Percentiles rank a stretch among this genome's conserved stretches.
Conservation (phyloP, 2,329 filamentous ascomycete species). For the Fusarium sacchari region DNA sequence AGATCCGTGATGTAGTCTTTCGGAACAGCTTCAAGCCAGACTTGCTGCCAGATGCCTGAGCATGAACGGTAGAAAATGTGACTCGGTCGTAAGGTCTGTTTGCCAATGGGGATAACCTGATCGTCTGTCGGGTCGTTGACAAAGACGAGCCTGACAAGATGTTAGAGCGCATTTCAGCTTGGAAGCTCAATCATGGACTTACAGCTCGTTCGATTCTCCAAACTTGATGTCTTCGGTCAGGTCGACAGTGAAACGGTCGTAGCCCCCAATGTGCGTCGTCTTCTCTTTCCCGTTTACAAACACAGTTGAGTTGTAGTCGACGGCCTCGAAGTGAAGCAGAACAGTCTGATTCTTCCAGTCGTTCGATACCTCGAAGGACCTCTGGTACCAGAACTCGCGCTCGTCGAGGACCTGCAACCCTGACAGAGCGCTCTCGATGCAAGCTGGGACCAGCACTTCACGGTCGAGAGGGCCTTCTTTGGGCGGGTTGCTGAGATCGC, state of each 20-base stretch:
- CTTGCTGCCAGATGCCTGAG: slow-evolving; percentile 78
- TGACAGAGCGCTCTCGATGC: slow-evolving; percentile 59
- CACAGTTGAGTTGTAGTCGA: slow-evolving; percentile 30
- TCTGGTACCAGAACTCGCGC: slow-evolving; percentile 61
- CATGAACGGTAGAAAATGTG: slow-evolving; percentile 79
- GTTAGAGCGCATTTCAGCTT: background rate
- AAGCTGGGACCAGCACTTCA: slow-evolving; percentile 57
- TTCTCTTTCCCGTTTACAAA: slow-evolving; percentile 22
- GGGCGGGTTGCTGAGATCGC: slow-evolving; percentile 8
- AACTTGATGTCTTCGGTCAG: slow-evolving; percentile 13
- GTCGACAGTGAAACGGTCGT: slow-evolving; percentile 24
- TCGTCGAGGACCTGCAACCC: slow-evolving; percentile 57
- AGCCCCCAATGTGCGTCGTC: slow-evolving; percentile 25
- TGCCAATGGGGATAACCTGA: slow-evolving; percentile 71
- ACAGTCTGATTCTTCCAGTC: slow-evolving; percentile 3
- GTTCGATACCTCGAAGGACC: slow-evolving; percentile 10
- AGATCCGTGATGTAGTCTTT: slow-evolving; percentile 66
- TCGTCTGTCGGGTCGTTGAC: slow-evolving; percentile 74
- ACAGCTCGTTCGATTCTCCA: slow-evolving; percentile 24
- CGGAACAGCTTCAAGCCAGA: slow-evolving; percentile 75
- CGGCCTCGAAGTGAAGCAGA: slow-evolving; percentile 27
- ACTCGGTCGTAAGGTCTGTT: slow-evolving; percentile 65
- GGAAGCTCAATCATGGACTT: accelerated
- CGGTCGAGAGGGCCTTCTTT: slow-evolving; percentile 21
- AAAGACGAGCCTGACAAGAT: slow-evolving; percentile 53